Evolutionary conservation across 371 early-diverging fungal genomes (phyloP).

Genomic region (Umbelopsis sp.): DNA sequence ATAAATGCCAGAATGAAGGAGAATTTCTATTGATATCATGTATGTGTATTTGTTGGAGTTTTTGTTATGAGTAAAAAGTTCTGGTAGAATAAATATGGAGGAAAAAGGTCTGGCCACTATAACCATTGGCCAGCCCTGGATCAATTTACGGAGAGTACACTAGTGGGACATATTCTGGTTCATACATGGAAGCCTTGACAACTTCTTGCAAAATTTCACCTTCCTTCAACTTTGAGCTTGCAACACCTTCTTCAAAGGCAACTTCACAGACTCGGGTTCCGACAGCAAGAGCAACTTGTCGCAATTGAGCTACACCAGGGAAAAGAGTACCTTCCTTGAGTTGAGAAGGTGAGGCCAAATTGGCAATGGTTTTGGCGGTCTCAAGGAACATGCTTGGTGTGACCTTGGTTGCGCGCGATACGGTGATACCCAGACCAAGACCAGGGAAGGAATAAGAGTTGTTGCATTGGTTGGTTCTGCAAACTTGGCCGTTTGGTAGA

Average conservation of each 20-base stretch:
- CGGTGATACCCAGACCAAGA: slow-evolving; percentile 62
- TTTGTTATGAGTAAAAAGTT: not conserved
- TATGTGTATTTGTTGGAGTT: not conserved
- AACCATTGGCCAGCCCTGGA: no score
- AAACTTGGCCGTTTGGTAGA: slow-evolving; percentile 47
- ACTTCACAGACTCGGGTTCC: slow-evolving; percentile 65
- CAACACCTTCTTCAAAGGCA: slow-evolving; percentile 59
- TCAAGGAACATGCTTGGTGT: slow-evolving; percentile 65
- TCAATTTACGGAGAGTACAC: slow-evolving; percentile 37
- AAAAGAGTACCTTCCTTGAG: slow-evolving; percentile 63
- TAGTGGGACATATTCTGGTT: slow-evolving; percentile 63
- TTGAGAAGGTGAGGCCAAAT: slow-evolving; percentile 60
- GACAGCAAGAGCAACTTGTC: slow-evolving; percentile 57
- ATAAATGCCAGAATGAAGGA: not conserved
- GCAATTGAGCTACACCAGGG: slow-evolving; percentile 58
- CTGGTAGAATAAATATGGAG: not conserved
- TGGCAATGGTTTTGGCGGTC: slow-evolving; percentile 62
- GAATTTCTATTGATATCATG: not conserved
- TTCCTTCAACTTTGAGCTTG: slow-evolving; percentile 45
- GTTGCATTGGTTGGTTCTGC: slow-evolving; percentile 67
- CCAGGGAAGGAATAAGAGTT: slow-evolving; percentile 69
- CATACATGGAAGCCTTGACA: slow-evolving; percentile 56
- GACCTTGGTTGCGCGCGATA: slow-evolving; percentile 57
- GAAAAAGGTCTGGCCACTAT: not conserved
- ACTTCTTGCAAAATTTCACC: slow-evolving; percentile 54